Percentiles rank a stretch among this genome's conserved stretches.
phyloP scores from a whole-genome alignment of 2,329 filamentous ascomycete species.

The Raffaelea arxii region DNA sequence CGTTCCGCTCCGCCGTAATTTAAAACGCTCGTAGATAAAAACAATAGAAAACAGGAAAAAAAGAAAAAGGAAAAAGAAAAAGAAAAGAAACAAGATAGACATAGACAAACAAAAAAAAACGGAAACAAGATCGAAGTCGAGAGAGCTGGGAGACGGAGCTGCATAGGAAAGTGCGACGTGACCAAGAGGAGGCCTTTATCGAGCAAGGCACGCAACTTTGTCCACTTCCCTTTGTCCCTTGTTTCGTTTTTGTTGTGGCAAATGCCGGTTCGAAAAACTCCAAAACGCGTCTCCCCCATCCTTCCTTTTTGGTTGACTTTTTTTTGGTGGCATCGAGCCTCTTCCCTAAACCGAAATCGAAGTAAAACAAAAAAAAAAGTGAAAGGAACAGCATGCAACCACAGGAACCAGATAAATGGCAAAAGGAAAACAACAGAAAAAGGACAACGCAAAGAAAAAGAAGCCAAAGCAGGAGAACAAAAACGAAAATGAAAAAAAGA shows the following conservation, averaged over 20 bases:
- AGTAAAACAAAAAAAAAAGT: neutral
- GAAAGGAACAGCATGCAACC: neutral
- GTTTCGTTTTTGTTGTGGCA: neutral
- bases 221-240: neutral
- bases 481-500: neutral
- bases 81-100: neutral
- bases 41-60: neutral
- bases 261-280: constrained; percentile 4
- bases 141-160: neutral
- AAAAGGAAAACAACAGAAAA: constrained; percentile 2
- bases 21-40: too few species aligned
- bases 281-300: constrained; percentile 2
- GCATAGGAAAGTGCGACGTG: too few species aligned
- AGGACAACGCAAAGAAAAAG: neutral
- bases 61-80: constrained; percentile 5
- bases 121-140: neutral
- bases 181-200: too few species aligned
- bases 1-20: too few species aligned
- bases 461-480: neutral
- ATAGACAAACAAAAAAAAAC: neutral
- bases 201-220: too few species aligned
- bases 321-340: constrained; percentile 4
- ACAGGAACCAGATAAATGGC: constrained; percentile 2
- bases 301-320: constrained; percentile 1
- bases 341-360: constrained; percentile 5